phyloP scores from a whole-genome alignment of 805 yeast species.

The Pichia exigua region DNA sequence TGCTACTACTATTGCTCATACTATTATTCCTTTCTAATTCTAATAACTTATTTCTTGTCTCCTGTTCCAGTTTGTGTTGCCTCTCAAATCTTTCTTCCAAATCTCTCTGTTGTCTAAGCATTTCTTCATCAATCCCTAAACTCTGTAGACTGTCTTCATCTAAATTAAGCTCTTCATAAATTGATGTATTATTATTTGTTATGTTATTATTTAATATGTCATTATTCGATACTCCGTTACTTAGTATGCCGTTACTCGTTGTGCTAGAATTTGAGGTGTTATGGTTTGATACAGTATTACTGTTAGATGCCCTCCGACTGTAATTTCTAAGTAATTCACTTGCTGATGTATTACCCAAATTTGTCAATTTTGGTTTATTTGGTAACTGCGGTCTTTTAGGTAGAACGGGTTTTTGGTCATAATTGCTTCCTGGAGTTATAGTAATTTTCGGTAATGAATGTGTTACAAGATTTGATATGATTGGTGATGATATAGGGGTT shows the following conservation, averaged over 20 bases:
- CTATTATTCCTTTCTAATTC: background rate
- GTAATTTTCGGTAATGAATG: slow-evolving; percentile 1
- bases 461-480: background rate
- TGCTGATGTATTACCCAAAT: background rate
- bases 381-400: slow-evolving; percentile 6
- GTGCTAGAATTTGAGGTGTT: background rate
- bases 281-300: too few species aligned
- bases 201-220: background rate
- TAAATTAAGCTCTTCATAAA: background rate
- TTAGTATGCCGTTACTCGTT: background rate
- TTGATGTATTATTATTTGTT: background rate
- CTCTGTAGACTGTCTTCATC: slow-evolving; percentile 4
- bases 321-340: slow-evolving; percentile 4
- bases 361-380: slow-evolving; percentile 1
- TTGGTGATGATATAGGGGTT: background rate
- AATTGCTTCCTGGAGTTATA: background rate
- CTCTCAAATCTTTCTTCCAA: slow-evolving; percentile 5
- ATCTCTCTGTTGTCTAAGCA: slow-evolving; percentile 4
- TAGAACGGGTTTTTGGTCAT: background rate
- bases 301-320: slow-evolving; percentile 1
- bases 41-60: background rate
- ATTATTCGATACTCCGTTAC: background rate
- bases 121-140: slow-evolving; percentile 6
- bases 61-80: background rate
- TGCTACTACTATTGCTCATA: too few species aligned